Percentiles rank a stretch among this genome's conserved stretches.
phyloP scores from a whole-genome alignment of 306 rosid genomes.

The Castanea crenata region DNA sequence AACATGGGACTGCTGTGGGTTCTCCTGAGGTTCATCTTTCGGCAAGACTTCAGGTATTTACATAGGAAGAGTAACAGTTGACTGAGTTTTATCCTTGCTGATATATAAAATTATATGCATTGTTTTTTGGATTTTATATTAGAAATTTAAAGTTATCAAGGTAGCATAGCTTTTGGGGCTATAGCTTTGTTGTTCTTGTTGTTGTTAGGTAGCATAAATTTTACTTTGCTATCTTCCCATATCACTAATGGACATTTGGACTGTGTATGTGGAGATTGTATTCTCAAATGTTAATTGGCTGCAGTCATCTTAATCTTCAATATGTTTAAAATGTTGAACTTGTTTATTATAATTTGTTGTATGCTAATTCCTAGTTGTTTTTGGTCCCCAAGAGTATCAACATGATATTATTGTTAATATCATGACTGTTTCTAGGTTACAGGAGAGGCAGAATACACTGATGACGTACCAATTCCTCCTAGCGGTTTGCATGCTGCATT shows the following conservation, averaged over 20 bases:
- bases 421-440: constrained; percentile 60
- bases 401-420: constrained; percentile 19
- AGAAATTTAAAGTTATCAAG: background rate
- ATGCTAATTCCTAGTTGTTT: constrained; percentile 1
- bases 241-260: background rate
- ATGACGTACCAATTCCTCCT: constrained; percentile 65
- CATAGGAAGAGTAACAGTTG: background rate
- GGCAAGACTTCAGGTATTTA: constrained; percentile 77
- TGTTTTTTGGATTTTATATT: constrained; percentile 14
- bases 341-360: background rate
- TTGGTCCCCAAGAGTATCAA: background rate
- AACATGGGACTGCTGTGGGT: constrained; percentile 86
- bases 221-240: background rate
- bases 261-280: background rate
- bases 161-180: background rate
- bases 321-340: background rate
- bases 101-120: background rate
- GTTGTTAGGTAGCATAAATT: background rate
- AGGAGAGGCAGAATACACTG: constrained; percentile 91
- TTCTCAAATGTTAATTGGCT: constrained; percentile 11
- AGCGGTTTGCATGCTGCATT: constrained; percentile 87
- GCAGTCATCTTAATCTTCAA: constrained; percentile 14
- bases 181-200: too few relatives aligned
- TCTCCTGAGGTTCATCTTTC: constrained; percentile 94
- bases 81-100: background rate